Base-by-base conservation (phyloP, 805 yeast species). In the Ogataea ganodermae region DNA sequence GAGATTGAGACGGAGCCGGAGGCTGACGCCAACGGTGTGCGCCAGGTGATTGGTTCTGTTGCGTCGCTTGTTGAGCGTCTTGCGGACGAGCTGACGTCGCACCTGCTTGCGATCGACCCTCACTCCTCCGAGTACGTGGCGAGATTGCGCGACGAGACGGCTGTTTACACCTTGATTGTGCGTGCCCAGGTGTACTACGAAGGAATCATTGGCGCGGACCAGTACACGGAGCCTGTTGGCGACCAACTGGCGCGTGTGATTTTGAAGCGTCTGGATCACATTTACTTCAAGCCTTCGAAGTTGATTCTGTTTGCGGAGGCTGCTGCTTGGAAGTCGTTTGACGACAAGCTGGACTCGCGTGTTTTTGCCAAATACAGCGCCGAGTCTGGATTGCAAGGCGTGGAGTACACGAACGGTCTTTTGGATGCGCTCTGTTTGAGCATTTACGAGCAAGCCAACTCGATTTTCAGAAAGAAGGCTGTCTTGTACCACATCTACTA, bases 81-180 rank as follows among this genome's bases (percentile, higher is more conserved):
- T 53, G 97, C 90, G 65, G 98, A 92, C 62, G 99, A 94, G 73
- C 85, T 91, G 61, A 86, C 87, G 52, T 83, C 85, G 58, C 89
- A 96, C 39, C 78, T 94, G 60, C 90, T 91, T 65, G 81, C 81
- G 57, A 84, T 89, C 61, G 98, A 94, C 68, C 96, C 97, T 37
- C 97, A 94, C 67, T 86, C 97, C 20, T 84, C 89, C 48, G 99
- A 94, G 69, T 94, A 92, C 69, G 79, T 94, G 57, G 87, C 85
- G 57, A 82, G 98, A 67, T 79, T 94, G 64, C 85, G 84, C 68
- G 96, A 91, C 68, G 99, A 94, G 72, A 76, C 83, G 52, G 70
- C 71, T 31, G 75, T 94, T 46, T 92, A 90, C 73, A 75, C 76
- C 46, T 75, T 89, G 64, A 77, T 94, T 52, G 78, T 94, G 51